phyloP scores from a whole-genome alignment of 2,329 filamentous ascomycete genomes.

The Aspergillus phoenicis region DNA sequence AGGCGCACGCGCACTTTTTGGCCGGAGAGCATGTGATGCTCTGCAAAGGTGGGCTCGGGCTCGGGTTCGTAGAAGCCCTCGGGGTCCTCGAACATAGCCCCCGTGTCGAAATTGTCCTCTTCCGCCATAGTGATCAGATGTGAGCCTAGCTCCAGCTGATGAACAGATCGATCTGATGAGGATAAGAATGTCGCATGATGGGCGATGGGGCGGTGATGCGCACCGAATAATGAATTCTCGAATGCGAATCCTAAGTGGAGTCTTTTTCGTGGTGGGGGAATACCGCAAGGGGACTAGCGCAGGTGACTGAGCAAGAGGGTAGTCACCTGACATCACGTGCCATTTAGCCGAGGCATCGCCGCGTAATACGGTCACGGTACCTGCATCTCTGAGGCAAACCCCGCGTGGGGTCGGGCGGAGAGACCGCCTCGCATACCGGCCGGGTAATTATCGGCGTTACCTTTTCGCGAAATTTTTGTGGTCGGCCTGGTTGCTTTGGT shows the following conservation, averaged over 20 bases:
- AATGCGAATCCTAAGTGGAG: conserved; percentile 9
- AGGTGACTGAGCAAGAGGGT: neutral
- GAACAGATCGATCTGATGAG: conserved; percentile 11
- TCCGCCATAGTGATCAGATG: conserved; percentile 25
- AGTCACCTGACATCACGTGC: conserved; percentile 19
- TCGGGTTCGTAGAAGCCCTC: conserved; percentile 77
- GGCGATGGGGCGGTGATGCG: neutral
- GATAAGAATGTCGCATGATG: neutral
- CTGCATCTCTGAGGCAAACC: conserved; percentile 3
- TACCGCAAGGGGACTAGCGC: conserved; percentile 9
- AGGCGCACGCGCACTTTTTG: conserved; percentile 70
- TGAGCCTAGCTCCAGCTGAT: neutral
- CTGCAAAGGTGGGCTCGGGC: conserved; percentile 71
- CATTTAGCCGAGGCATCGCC: conserved; percentile 2
- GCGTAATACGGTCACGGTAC: conserved; percentile 11
- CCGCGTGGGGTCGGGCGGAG: conserved; percentile 11
- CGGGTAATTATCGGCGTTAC: conserved; percentile 24
- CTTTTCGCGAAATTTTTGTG: neutral
- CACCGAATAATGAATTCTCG: conserved; percentile 13
- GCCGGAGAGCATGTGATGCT: conserved; percentile 70
- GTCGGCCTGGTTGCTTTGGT: neutral
- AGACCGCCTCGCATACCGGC: conserved; percentile 15
- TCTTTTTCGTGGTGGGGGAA: conserved; percentile 10
- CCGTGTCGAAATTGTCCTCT: conserved; percentile 40
- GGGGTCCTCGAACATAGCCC: conserved; percentile 75